These are phyloP conservation scores for Ustilago tritici DNA, from an alignment of 1,284 basidiomycete genomes.

Conservation along the genomic window DNA sequence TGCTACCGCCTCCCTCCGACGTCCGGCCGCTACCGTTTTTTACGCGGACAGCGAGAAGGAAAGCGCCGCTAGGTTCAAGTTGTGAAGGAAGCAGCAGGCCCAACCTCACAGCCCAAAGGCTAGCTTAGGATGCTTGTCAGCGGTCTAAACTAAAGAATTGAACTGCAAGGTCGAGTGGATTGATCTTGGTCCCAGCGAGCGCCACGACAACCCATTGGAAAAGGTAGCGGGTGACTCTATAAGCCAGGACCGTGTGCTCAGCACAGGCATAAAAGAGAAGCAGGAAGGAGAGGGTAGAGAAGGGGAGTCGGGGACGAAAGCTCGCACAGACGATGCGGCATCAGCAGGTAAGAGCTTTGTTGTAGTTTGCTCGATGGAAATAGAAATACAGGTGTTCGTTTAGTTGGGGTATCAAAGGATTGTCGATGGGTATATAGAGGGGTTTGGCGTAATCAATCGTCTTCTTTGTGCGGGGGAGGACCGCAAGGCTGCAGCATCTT, in stretches of 20 bases:
- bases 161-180: slow-evolving; percentile 15
- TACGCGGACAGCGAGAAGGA: slow-evolving; percentile 42
- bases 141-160: slow-evolving; percentile 11
- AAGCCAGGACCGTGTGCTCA: slow-evolving; percentile 54
- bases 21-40: slow-evolving; percentile 43
- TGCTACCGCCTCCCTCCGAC: slow-evolving; percentile 57
- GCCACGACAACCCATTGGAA: slow-evolving; percentile 51
- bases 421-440: slow-evolving; percentile 19
- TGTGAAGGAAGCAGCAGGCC: slow-evolving; percentile 54
- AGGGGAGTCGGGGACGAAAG: neutral
- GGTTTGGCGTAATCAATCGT: slow-evolving; percentile 72
- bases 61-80: slow-evolving; percentile 57
- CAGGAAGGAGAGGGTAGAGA: neutral
- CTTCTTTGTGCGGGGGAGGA: slow-evolving; percentile 91
- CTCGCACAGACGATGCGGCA: slow-evolving; percentile 4
- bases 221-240: slow-evolving; percentile 60
- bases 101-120: neutral
- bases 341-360: neutral
- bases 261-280: slow-evolving; percentile 11
- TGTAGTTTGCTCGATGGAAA: neutral
- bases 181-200: slow-evolving; percentile 60
- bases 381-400: slow-evolving; percentile 19
- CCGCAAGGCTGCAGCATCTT: slow-evolving; percentile 98
- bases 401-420: slow-evolving; percentile 19
- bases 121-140: slow-evolving; percentile 47